Evolutionary conservation across 768 basidiomycete genomes (phyloP).

Genomic region (Leccinum pellstonianum): DNA sequence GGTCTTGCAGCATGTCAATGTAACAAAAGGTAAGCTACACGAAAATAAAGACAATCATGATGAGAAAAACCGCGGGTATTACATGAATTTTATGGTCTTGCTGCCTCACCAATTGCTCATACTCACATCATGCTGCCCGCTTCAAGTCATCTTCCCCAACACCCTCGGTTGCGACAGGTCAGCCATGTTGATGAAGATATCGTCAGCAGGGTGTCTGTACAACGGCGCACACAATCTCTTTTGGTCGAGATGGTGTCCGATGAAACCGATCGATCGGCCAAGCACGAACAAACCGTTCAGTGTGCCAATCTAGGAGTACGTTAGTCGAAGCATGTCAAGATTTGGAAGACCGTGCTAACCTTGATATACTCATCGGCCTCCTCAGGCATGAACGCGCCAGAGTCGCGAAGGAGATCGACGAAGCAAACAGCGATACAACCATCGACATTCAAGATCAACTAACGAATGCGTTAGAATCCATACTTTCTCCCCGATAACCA

Average conservation of each 20-base stretch:
- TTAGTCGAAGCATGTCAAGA: not conserved
- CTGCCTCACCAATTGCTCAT: slow-evolving; percentile 23
- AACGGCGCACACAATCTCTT: slow-evolving; percentile 90
- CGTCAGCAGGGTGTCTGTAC: slow-evolving; percentile 93
- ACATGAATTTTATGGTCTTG: slow-evolving; percentile 9
- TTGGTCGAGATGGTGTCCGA: slow-evolving; percentile 95
- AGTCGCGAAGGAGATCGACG: slow-evolving; percentile 89
- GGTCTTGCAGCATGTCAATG: not conserved
- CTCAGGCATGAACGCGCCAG: slow-evolving; percentile 91
- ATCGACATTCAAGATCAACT: slow-evolving; percentile 95
- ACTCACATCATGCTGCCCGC: not conserved
- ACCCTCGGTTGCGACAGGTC: slow-evolving; percentile 82
- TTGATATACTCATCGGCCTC: slow-evolving; percentile 98
- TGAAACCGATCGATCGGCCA: slow-evolving; percentile 96
- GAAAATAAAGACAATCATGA: not conserved
- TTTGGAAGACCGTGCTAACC: slow-evolving; percentile 29
- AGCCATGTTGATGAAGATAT: slow-evolving; percentile 94
- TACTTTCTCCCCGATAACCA: not conserved
- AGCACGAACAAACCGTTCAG: slow-evolving; percentile 97
- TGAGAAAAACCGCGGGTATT: slow-evolving; percentile 18
- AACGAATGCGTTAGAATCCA: not conserved
- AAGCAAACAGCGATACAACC: slow-evolving; percentile 96
- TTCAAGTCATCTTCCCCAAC: slow-evolving; percentile 43
- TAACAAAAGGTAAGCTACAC: not conserved
- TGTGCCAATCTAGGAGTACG: slow-evolving; percentile 62